Evolutionary conservation across 2,329 filamentous ascomycete genomes (phyloP), one percentile per base, ranked within the genome.

Genomic region (Rutstroemia sp.): DNA sequence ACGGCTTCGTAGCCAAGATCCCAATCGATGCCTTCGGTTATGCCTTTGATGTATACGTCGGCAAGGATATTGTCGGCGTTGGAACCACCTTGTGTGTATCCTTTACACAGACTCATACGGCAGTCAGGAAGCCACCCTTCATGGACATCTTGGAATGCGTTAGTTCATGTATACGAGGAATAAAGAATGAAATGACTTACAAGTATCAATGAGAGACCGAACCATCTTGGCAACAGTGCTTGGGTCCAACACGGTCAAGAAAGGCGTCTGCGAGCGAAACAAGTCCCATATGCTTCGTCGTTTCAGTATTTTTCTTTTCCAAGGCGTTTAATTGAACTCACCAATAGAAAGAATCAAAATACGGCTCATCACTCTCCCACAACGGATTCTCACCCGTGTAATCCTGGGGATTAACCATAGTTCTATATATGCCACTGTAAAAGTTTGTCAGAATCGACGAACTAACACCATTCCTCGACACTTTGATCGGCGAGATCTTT

Each of bases 11-110:
- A 90, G 0, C 83, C 88, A 8, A 78, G 76, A 2, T 77, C 69
- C 88, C 88, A 92, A 67, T 88, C 79, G 12, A 92, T 80, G 2
- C 79, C 82, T 1, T 73, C 73, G 0, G 70, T 71, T 3, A 89
- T 74, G 2, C 83, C 84, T 68, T 91, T 91, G 17, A 88, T 58
- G 57, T 78, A 89, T 0, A 82, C 83, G 64, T 90, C 87, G 0
- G 78, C 82, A 10, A 90, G 75, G 1, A 89, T 76, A 5, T 84
- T 79, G 63, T 90, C 87, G 5, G 86, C 84, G 57, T 91, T 89
- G 0, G 85, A 89, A 0, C 87, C 88, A n/a, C 68, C 87, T 73
- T 91, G 87, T 0, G 86, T 88, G 63, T 79, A 86, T 0, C 88
- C 88, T 67, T 86, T 88, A 68, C 80, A 87, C 0, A 89, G 75